Percentiles rank a stretch among this genome's conserved stretches.
Evolutionary conservation across 1,139 yeast genomes (phyloP).

Genomic region (Protomyces inundatus): DNA sequence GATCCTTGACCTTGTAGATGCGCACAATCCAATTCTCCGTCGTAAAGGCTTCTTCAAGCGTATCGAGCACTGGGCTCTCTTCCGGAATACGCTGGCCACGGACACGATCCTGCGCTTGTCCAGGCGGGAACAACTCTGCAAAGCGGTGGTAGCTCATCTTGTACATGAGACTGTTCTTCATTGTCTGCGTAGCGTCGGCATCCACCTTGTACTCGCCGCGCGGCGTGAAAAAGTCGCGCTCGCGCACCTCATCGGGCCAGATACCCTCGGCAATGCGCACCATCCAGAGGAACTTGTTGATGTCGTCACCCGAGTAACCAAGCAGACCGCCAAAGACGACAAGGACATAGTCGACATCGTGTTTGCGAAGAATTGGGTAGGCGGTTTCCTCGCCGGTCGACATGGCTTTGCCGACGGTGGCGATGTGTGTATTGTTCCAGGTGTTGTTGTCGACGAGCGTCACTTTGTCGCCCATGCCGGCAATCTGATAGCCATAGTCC

Average conservation of each 20-base stretch:
- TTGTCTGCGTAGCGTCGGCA: slow-evolving; percentile 68
- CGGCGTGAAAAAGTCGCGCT: slow-evolving; percentile 75
- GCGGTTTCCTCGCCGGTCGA: slow-evolving; percentile 81
- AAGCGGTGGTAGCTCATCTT: slow-evolving; percentile 83
- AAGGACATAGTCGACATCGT: slow-evolving; percentile 91
- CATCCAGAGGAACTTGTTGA: slow-evolving; percentile 98
- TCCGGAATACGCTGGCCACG: slow-evolving; percentile 68
- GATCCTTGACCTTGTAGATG: slow-evolving; percentile 84
- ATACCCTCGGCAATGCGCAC: slow-evolving; percentile 97
- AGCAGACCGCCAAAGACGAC: slow-evolving; percentile 90
- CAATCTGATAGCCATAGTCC: slow-evolving; percentile 99
- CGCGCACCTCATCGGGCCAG: slow-evolving; percentile 96
- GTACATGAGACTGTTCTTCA: slow-evolving; percentile 88
- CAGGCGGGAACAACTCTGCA: slow-evolving; percentile 64
- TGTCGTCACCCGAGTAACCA: slow-evolving; percentile 94
- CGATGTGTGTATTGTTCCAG: slow-evolving; percentile 99
- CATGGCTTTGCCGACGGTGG: slow-evolving; percentile 99
- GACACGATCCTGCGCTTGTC: slow-evolving; percentile 75
- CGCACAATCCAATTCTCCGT: slow-evolving; percentile 96
- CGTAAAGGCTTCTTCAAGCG: slow-evolving; percentile 81
- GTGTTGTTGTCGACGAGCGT: slow-evolving; percentile 98
- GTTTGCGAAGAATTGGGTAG: slow-evolving; percentile 78
- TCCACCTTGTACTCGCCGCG: slow-evolving; percentile 88
- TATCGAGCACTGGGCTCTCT: slow-evolving; percentile 29
- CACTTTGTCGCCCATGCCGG: slow-evolving; percentile 99